Percentiles rank a stretch among this genome's conserved stretches.
Evolutionary conservation across 495 filamentous ascomycete genomes (phyloP).

Genomic region (Aspergillus mulundensis): DNA sequence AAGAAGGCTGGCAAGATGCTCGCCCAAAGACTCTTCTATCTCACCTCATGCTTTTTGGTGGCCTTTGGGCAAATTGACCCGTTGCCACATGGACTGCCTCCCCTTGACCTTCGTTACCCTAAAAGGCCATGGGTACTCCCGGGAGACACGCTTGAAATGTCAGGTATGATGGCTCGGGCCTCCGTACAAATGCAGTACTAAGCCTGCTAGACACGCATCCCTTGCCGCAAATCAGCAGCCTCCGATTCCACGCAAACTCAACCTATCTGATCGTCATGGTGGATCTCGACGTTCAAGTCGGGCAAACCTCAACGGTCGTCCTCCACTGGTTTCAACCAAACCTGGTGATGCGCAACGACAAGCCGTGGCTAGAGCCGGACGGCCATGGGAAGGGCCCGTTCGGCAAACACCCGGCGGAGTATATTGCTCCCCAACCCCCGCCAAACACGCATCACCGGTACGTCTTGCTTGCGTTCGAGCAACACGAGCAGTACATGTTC

Average conservation of each 20-base stretch:
- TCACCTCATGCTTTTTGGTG: neutral
- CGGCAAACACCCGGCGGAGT: slow-evolving; percentile 14
- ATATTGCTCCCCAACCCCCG: slow-evolving; percentile 36
- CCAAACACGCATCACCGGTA: slow-evolving; percentile 32
- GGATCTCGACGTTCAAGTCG: slow-evolving; percentile 33
- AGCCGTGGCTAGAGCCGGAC: neutral
- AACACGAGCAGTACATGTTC: slow-evolving; percentile 26
- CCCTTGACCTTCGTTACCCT: slow-evolving; percentile 12
- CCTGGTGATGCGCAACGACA: slow-evolving; percentile 11
- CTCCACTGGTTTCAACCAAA: slow-evolving; percentile 40
- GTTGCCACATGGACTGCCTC: slow-evolving; percentile 1
- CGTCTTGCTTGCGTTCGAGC: slow-evolving; percentile 34
- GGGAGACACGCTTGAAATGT: slow-evolving; percentile 9
- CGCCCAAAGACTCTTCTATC: neutral
- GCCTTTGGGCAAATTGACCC: neutral
- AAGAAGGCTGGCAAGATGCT: neutral
- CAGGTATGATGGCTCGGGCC: neutral
- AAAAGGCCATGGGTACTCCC: slow-evolving; percentile 12
- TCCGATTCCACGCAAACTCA: slow-evolving; percentile 8
- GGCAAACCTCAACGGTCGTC: slow-evolving; percentile 23
- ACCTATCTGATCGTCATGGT: slow-evolving; percentile 31
- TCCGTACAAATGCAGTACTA: neutral
- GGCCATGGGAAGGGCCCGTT: neutral
- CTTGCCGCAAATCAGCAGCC: slow-evolving; percentile 21
- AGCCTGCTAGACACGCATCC: slow-evolving; percentile 7